Conservation (phyloP, 305 asterid genomes). For the Withania somnifera region DNA sequence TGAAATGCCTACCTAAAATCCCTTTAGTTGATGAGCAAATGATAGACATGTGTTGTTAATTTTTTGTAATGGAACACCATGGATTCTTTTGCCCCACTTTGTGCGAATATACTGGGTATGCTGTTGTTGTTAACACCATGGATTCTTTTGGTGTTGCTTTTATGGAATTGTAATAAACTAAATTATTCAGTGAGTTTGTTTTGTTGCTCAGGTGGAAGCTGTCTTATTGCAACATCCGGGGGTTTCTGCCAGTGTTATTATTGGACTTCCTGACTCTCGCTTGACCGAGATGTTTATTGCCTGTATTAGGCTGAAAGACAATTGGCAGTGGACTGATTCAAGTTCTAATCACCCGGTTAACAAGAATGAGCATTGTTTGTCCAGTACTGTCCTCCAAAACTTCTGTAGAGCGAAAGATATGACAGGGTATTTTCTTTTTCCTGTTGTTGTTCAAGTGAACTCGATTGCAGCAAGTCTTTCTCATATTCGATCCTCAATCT, state of each 20-base stretch:
- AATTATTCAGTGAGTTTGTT: background rate
- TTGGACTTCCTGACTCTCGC: conserved; percentile 72
- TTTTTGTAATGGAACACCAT: background rate
- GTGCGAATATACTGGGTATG: too few relatives aligned
- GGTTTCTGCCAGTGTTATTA: conserved; percentile 35
- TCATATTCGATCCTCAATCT: background rate
- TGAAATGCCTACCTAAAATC: background rate
- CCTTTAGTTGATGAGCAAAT: background rate
- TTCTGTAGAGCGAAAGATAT: conserved; percentile 53
- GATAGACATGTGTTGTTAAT: background rate
- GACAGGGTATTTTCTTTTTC: conserved; percentile 39
- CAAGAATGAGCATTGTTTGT: conserved; percentile 22
- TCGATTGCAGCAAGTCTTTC: background rate
- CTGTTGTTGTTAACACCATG: too few relatives aligned
- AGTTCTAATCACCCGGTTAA: conserved; percentile 14
- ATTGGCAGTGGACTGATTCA: conserved; percentile 60
- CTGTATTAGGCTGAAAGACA: conserved; percentile 44
- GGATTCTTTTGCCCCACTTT: too few relatives aligned
- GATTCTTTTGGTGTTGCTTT: background rate
- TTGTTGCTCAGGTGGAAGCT: conserved; percentile 48
- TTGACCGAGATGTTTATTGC: conserved; percentile 69
- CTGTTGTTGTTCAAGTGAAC: background rate
- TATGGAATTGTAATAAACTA: background rate
- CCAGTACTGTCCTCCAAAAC: conserved; percentile 42
- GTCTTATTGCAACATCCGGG: conserved; percentile 70